Conservation (phyloP, 192 early-diverging fungal species). For the Coemansia sp. region DNA sequence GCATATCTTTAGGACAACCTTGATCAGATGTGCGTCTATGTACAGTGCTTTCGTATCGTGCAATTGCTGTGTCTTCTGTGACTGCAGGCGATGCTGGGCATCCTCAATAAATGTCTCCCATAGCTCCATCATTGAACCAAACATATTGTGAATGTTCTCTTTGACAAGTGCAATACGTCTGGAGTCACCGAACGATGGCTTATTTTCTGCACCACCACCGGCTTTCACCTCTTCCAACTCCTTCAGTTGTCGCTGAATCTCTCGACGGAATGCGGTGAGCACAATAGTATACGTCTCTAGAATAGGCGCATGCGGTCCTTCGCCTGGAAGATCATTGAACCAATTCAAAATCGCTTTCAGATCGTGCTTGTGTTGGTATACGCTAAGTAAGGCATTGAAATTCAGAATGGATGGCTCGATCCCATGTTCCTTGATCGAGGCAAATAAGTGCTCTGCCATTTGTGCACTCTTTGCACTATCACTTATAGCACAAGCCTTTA, state of each 20-base stretch:
- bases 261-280: slow-evolving; percentile 34
- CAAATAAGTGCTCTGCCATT: slow-evolving; percentile 32
- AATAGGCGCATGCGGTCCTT: slow-evolving; percentile 30
- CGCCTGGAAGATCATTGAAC: slow-evolving; percentile 26
- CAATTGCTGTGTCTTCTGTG: background rate
- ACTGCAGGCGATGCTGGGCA: slow-evolving; percentile 14
- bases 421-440: slow-evolving; percentile 9
- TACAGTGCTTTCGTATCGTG: slow-evolving; percentile 20
- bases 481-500: slow-evolving; percentile 38
- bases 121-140: slow-evolving; percentile 18
- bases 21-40: slow-evolving; percentile 30
- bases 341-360: slow-evolving; percentile 13
- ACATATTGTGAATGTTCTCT: slow-evolving; percentile 22
- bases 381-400: slow-evolving; percentile 33
- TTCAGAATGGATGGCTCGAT: slow-evolving; percentile 34
- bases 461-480: slow-evolving; percentile 27
- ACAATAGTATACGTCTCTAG: slow-evolving; percentile 46
- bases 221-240: slow-evolving; percentile 7
- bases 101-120: slow-evolving; percentile 35
- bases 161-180: slow-evolving; percentile 15
- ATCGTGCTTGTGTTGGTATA: slow-evolving; percentile 44
- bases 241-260: slow-evolving; percentile 16
- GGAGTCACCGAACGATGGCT: background rate
- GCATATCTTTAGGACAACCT: slow-evolving; percentile 39
- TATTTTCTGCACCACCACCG: background rate